A percentile compares a stretch with the other conserved stretches of the same genome.
Conservation (phyloP, 495 filamentous ascomycete species). For the Xylaria scruposa region DNA sequence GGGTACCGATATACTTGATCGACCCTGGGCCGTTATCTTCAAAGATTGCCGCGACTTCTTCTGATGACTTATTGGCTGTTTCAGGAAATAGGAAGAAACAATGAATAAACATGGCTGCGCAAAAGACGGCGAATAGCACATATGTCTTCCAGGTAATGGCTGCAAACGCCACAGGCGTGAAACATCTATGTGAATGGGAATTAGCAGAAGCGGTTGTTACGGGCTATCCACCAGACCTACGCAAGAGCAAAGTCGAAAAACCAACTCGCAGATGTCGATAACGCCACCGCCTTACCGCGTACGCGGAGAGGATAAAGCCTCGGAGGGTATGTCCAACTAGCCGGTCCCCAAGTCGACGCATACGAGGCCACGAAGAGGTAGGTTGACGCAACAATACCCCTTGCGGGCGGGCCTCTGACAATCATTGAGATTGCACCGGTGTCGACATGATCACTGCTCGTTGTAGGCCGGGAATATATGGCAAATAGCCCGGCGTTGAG, state of each 20-base stretch:
- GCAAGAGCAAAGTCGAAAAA: constrained; percentile 81
- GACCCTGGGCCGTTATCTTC: constrained; percentile 56
- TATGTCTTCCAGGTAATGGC: constrained; percentile 79
- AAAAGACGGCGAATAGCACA: constrained; percentile 78
- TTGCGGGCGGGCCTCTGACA: constrained; percentile 65
- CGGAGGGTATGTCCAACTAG: constrained; percentile 77
- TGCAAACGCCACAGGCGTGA: constrained; percentile 76
- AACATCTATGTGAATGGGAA: constrained; percentile 51
- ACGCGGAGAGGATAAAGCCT: constrained; percentile 78
- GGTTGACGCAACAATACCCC: constrained; percentile 76
- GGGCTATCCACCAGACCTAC: neutral
- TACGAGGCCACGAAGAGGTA: constrained; percentile 82
- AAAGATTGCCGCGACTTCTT: constrained; percentile 77
- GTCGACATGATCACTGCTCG: constrained; percentile 41
- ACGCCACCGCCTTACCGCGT: constrained; percentile 75
- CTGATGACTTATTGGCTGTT: constrained; percentile 80
- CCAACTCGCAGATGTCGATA: constrained; percentile 77
- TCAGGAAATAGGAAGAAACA: constrained; percentile 86
- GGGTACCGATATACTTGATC: constrained; percentile 67
- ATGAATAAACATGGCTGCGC: constrained; percentile 72
- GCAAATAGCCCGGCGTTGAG: constrained; percentile 74
- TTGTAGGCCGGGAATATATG: constrained; percentile 48
- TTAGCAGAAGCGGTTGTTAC: neutral
- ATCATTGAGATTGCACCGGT: constrained; percentile 51
- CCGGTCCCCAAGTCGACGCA: constrained; percentile 75